Conservation (phyloP, 2,329 filamentous ascomycete species). For the Aspergillus fumigatus region DNA sequence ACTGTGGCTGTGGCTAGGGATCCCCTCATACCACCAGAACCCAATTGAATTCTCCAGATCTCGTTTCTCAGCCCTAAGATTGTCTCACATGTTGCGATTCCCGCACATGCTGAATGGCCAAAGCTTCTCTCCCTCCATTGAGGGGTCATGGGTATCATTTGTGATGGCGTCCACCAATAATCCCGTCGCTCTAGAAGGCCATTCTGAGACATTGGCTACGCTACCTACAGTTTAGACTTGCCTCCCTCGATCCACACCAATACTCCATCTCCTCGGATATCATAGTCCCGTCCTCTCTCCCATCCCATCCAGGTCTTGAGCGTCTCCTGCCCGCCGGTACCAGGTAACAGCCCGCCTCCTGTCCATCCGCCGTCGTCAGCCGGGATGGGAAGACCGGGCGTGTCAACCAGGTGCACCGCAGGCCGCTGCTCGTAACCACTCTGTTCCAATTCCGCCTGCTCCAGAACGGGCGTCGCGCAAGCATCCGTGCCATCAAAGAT, state of each 20-base stretch:
- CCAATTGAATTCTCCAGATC: not conserved
- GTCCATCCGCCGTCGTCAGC: constrained; percentile 66
- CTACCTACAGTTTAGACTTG: constrained; percentile 21
- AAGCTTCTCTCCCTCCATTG: not conserved
- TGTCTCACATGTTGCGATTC: not conserved
- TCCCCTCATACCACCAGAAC: not conserved
- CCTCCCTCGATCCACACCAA: constrained; percentile 48
- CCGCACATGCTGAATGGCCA: not conserved
- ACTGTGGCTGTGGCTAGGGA: no score
- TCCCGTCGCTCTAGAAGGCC: not conserved
- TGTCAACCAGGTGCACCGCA: constrained; percentile 54
- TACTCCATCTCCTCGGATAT: constrained; percentile 56
- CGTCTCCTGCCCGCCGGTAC: constrained; percentile 66
- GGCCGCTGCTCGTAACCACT: constrained; percentile 47
- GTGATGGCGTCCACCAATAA: not conserved
- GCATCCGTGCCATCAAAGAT: constrained; percentile 90
- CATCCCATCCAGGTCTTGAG: constrained; percentile 73
- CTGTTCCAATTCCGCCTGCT: constrained; percentile 66
- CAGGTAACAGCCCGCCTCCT: constrained; percentile 56
- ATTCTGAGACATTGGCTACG: not conserved
- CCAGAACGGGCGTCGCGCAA: constrained; percentile 83
- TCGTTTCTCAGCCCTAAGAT: not conserved
- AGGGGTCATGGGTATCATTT: not conserved
- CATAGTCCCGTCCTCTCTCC: constrained; percentile 66
- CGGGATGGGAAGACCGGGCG: constrained; percentile 59